A percentile compares a stretch with the other conserved stretches of the same genome.
Conservation (phyloP, 306 rosid species). For the Cucumis sativus region DNA sequence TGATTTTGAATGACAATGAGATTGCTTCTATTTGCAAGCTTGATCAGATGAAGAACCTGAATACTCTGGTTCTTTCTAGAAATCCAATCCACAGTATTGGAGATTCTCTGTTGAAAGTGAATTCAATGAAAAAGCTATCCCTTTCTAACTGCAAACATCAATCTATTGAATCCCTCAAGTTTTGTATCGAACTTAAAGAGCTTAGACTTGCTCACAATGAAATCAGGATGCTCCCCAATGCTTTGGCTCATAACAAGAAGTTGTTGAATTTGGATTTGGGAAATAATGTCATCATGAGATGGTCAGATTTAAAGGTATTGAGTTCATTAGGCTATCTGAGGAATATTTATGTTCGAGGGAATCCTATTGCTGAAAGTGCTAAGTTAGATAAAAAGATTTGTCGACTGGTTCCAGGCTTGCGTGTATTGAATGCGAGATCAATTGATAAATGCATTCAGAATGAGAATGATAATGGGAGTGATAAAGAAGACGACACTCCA, state of each 20-base stretch:
- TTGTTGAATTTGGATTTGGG: constrained; percentile 79
- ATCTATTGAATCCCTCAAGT: constrained; percentile 49
- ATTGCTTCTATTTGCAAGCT: constrained; percentile 69
- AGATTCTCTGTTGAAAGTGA: constrained; percentile 50
- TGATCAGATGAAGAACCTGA: constrained; percentile 64
- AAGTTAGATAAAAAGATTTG: constrained; percentile 56
- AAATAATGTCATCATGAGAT: constrained; percentile 56
- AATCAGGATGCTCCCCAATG: constrained; percentile 62
- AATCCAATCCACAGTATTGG: constrained; percentile 68
- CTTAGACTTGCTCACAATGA: constrained; percentile 82
- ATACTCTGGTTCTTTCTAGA: constrained; percentile 85
- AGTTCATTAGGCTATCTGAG: constrained; percentile 42
- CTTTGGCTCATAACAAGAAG: constrained; percentile 49
- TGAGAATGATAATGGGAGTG: constrained; percentile 24
- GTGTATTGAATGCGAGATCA: constrained; percentile 60
- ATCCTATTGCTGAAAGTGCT: constrained; percentile 44
- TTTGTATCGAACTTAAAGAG: constrained; percentile 60
- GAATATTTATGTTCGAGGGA: constrained; percentile 78
- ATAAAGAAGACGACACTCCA: constrained; percentile 18
- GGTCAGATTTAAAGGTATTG: constrained; percentile 75
- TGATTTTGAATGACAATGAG: constrained; percentile 81
- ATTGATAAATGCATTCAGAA: constrained; percentile 34
- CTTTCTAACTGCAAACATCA: constrained; percentile 71
- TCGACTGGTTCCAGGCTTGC: constrained; percentile 47
- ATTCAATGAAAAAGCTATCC: constrained; percentile 63